Conservation (phyloP, 225 moss, liverwort and hornwort genomes). For the Sphagnum tenellum region DNA sequence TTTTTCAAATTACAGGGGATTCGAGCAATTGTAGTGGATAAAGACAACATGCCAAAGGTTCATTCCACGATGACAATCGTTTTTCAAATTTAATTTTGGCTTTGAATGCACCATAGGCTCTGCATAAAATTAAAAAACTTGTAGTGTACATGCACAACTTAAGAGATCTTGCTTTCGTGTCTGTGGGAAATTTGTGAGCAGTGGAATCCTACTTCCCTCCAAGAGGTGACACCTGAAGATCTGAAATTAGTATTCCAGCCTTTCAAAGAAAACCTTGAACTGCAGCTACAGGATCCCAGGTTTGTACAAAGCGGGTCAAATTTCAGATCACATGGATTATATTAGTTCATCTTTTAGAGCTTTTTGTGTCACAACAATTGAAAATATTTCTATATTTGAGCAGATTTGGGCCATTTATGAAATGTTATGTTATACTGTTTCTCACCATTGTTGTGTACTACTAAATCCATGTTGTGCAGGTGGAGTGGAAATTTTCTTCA, state of each 20-base stretch:
- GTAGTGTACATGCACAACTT: background rate
- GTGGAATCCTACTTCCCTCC: slow-evolving; percentile 39
- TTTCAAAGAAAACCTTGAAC: slow-evolving; percentile 27
- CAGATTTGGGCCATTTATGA: too few species aligned
- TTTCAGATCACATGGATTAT: too few species aligned
- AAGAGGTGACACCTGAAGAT: slow-evolving; percentile 28
- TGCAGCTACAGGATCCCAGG: slow-evolving; percentile 29
- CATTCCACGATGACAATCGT: background rate
- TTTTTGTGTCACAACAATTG: too few species aligned
- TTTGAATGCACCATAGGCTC: too few species aligned
- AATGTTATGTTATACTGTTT: too few species aligned
- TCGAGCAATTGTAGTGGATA: slow-evolving; percentile 77
- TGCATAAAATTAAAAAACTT: too few species aligned
- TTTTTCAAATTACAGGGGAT: slow-evolving; percentile 61
- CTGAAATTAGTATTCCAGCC: slow-evolving; percentile 36
- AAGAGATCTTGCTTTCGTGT: background rate
- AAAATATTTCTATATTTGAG: too few species aligned
- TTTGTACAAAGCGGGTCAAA: slow-evolving; percentile 3
- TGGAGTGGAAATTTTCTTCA: too few species aligned
- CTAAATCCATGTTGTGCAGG: too few species aligned
- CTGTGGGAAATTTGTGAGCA: slow-evolving; percentile 1
- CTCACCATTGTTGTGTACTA: too few species aligned
- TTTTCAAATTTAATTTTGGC: background rate
- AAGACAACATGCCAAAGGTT: slow-evolving; percentile 86
- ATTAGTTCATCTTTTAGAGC: too few species aligned